A percentile compares a stretch with the other conserved stretches of the same genome.
These are phyloP conservation scores for Epicoccum nigrum DNA, from an alignment of 2,329 filamentous ascomycete genomes.

Conservation along the genomic window DNA sequence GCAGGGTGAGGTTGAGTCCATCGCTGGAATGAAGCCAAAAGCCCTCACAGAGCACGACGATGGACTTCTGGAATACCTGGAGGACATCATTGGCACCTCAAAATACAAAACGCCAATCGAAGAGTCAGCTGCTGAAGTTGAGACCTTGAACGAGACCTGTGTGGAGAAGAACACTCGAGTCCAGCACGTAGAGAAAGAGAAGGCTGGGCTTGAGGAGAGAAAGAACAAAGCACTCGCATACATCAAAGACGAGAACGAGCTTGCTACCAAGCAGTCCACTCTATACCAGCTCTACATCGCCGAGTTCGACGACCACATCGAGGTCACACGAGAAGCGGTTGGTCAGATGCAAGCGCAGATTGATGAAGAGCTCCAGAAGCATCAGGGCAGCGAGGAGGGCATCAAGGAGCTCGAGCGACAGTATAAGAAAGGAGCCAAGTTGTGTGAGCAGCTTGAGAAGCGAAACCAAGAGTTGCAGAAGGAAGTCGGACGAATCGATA, in stretches of 20 bases:
- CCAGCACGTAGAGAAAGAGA: slow-evolving; percentile 98
- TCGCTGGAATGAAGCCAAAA: slow-evolving; percentile 99
- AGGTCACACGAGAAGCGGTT: slow-evolving; percentile 87
- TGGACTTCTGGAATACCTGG: slow-evolving; percentile 91
- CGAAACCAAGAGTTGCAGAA: slow-evolving; percentile 79
- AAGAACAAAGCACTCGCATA: slow-evolving; percentile 92
- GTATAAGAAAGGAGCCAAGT: slow-evolving; percentile 81
- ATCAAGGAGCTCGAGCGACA: slow-evolving; percentile 89
- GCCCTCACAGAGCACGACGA: slow-evolving; percentile 95
- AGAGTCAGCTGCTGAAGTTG: slow-evolving; percentile 87
- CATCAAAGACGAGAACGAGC: slow-evolving; percentile 90
- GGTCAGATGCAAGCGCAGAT: slow-evolving; percentile 88
- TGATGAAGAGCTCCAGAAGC: slow-evolving; percentile 86
- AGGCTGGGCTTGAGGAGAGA: slow-evolving; percentile 89
- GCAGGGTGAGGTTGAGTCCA: slow-evolving; percentile 97
- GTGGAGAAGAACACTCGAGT: slow-evolving; percentile 94
- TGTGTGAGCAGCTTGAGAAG: slow-evolving; percentile 83
- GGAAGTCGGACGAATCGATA: slow-evolving; percentile 90
- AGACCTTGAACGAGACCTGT: slow-evolving; percentile 91
- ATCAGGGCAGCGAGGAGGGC: slow-evolving; percentile 84
- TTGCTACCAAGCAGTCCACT: slow-evolving; percentile 85
- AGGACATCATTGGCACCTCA: slow-evolving; percentile 98
- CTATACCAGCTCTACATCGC: slow-evolving; percentile 91
- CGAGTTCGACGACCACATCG: slow-evolving; percentile 86
- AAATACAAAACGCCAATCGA: slow-evolving; percentile 98